Evolutionary conservation across 192 early-diverging fungal species (phyloP).

Genomic region (Backusella luteola): DNA sequence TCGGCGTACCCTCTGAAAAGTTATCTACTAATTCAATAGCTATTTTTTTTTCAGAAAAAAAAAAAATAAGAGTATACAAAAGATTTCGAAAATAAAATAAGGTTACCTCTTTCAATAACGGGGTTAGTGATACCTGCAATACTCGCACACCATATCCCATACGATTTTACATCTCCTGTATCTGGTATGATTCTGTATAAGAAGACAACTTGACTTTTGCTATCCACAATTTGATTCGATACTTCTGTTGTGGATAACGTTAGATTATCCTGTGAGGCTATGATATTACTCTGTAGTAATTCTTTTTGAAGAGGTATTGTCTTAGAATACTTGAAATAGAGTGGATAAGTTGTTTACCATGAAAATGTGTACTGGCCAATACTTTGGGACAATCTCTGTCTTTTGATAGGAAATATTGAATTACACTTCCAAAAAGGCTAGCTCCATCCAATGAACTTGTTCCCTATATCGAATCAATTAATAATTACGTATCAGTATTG

Average conservation of each 20-base stretch:
- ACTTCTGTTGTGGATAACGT: conserved; percentile 10
- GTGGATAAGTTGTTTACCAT: conserved; percentile 58
- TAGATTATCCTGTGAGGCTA: conserved; percentile 53
- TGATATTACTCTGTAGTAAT: conserved; percentile 47
- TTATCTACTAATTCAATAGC: background rate
- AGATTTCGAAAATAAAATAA: background rate
- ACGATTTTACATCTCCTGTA: conserved; percentile 30
- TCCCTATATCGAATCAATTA: conserved; percentile 13
- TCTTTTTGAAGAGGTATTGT: conserved; percentile 29
- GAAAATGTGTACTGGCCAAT: conserved; percentile 86
- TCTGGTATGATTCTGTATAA: conserved; percentile 60
- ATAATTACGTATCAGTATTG: background rate
- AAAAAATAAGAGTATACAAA: background rate
- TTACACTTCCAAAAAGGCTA: conserved; percentile 70
- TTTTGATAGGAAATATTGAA: conserved; percentile 56
- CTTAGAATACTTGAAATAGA: conserved; percentile 46
- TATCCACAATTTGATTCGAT: background rate
- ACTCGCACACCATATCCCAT: conserved; percentile 47
- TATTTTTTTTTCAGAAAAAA: background rate
- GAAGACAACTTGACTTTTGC: conserved; percentile 50
- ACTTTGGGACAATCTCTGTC: conserved; percentile 59
- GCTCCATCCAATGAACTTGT: conserved; percentile 63
- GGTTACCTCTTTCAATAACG: conserved; percentile 42
- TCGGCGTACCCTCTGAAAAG: background rate
- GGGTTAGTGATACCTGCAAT: conserved; percentile 36